Conservation (phyloP, 169 alveolate species). For the Plasmodium falciparum region DNA sequence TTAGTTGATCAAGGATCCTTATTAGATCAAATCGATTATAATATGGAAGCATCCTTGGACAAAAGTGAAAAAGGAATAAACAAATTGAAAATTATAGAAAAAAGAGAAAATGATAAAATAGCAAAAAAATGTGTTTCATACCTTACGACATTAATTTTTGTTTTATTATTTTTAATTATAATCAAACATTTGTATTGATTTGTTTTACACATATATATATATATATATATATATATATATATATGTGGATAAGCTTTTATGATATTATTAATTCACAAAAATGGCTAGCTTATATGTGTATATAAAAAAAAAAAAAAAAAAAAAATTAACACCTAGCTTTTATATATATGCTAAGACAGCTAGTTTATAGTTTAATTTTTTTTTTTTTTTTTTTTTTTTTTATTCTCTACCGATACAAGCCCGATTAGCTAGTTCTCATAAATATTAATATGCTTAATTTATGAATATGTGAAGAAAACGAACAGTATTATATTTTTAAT, state of each 20-base stretch:
- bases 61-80: conserved; percentile 73
- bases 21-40: conserved; percentile 87
- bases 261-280: neutral
- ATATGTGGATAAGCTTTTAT: neutral
- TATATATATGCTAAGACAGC: neutral
- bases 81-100: conserved; percentile 60
- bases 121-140: conserved; percentile 71
- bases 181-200: conserved; percentile 43
- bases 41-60: conserved; percentile 78
- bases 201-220: neutral
- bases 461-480: too few relatives aligned
- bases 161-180: conserved; percentile 62
- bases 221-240: conserved; percentile 13
- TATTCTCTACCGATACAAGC: neutral
- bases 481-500: too few relatives aligned
- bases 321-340: too few relatives aligned
- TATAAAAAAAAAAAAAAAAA: too few relatives aligned
- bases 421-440: too few relatives aligned
- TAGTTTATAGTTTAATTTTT: neutral
- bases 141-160: conserved; percentile 44
- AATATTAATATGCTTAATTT: too few relatives aligned
- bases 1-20: conserved; percentile 88
- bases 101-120: conserved; percentile 26
- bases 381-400: conserved; percentile 9
- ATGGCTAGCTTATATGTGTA: too few relatives aligned